Evolutionary conservation across 129 eudicot species (phyloP).

Genomic region (Chrysanthemum lavandulifolium): DNA sequence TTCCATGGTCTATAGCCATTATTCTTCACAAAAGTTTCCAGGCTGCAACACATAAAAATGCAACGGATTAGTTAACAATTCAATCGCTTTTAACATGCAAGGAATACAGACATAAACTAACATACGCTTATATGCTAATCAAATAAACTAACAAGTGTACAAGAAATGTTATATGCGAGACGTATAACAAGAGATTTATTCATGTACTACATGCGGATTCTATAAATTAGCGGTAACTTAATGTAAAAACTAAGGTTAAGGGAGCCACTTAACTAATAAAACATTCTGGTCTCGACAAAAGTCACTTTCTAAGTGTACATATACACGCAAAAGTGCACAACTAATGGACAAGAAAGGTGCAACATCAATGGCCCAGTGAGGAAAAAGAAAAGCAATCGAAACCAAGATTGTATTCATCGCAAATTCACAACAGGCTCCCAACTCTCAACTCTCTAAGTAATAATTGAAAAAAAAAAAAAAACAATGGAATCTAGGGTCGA

Average conservation of each 20-base stretch:
- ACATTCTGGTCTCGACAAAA: background rate
- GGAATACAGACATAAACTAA: background rate
- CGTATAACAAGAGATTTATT: background rate
- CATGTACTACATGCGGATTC: background rate
- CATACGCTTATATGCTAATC: background rate
- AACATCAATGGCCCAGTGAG: background rate
- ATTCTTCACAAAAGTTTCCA: slow-evolving; percentile 50
- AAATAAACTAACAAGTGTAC: background rate
- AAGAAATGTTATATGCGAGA: background rate
- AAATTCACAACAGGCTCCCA: background rate
- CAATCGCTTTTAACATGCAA: slow-evolving; percentile 1
- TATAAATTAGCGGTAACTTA: no score
- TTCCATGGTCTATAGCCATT: background rate
- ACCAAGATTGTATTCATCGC: background rate
- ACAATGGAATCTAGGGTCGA: background rate
- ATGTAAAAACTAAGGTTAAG: no score
- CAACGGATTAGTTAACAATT: background rate
- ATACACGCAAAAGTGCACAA: background rate
- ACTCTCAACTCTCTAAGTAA: background rate
- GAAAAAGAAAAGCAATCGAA: background rate
- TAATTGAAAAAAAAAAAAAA: background rate
- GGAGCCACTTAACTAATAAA: no score
- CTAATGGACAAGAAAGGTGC: background rate
- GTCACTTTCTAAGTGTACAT: background rate
- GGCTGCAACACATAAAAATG: slow-evolving; percentile 32